Conservation (phyloP, 1,139 yeast genomes). For the Lodderomyces orthopsilosis region DNA sequence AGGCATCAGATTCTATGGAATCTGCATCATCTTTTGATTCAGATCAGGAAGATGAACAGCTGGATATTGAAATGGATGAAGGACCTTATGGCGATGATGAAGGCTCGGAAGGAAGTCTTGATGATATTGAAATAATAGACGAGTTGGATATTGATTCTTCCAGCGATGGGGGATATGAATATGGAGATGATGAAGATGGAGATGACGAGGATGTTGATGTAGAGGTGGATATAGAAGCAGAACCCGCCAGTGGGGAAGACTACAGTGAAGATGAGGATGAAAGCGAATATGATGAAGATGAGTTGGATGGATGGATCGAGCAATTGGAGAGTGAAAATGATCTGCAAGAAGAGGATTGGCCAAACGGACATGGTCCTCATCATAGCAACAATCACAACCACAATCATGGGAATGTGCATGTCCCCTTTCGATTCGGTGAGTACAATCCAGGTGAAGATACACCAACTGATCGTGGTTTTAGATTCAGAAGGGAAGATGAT, state of each 20-base stretch:
- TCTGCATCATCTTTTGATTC: slow-evolving; percentile 25
- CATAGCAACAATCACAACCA: background rate
- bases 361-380: background rate
- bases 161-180: slow-evolving; percentile 28
- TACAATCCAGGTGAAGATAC: background rate
- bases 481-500: slow-evolving; percentile 15
- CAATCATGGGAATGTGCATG: background rate
- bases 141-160: slow-evolving; percentile 34
- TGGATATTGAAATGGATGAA: slow-evolving; percentile 17
- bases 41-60: slow-evolving; percentile 16
- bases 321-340: slow-evolving; percentile 14
- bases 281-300: slow-evolving; percentile 41
- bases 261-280: slow-evolving; percentile 28
- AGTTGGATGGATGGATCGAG: slow-evolving; percentile 24
- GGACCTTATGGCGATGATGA: slow-evolving; percentile 14
- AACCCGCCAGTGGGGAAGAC: slow-evolving; percentile 33
- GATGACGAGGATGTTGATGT: slow-evolving; percentile 25
- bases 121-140: slow-evolving; percentile 42
- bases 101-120: slow-evolving; percentile 23
- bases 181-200: slow-evolving; percentile 17
- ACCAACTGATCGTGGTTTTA: slow-evolving; percentile 9
- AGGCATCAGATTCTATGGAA: slow-evolving; percentile 19
- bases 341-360: background rate
- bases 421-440: background rate
- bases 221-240: slow-evolving; percentile 22